phyloP scores from a whole-genome alignment of 1,139 yeast genomes.

The Protomyces macrosporus region DNA sequence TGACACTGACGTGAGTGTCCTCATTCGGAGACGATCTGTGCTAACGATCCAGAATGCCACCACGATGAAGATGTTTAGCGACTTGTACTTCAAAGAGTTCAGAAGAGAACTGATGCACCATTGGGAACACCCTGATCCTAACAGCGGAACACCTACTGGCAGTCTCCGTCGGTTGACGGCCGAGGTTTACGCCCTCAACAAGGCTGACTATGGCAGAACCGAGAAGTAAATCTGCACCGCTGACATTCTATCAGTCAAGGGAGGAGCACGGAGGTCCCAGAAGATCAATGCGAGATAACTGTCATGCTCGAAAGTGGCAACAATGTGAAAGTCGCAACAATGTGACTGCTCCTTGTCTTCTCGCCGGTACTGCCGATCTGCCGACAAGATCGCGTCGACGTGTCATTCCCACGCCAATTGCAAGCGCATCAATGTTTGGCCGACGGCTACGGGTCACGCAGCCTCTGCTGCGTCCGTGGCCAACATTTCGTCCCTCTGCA shows the following conservation, averaged over 20 bases:
- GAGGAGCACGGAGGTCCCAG: neutral
- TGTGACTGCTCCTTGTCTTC: neutral
- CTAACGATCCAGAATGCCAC: neutral
- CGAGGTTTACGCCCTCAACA: neutral
- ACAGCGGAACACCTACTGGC: neutral
- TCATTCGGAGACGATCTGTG: neutral
- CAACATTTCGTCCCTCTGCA: neutral
- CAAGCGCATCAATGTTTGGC: neutral
- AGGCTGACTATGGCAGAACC: no score
- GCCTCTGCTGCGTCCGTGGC: neutral
- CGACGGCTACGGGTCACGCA: no score
- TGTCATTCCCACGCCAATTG: neutral
- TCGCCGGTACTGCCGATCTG: neutral
- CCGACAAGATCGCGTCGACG: neutral
- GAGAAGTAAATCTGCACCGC: no score
- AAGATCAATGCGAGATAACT: neutral
- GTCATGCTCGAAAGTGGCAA: no score
- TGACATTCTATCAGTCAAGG: no score
- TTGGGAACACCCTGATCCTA: neutral
- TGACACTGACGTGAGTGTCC: neutral
- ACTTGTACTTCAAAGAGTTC: constrained; percentile 6
- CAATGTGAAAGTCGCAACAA: no score
- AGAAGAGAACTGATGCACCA: neutral
- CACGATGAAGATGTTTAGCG: constrained; percentile 5
- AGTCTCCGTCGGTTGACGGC: constrained; percentile 2